Conservation (phyloP, 495 filamentous ascomycete genomes). For the Durotheca rogersii region DNA sequence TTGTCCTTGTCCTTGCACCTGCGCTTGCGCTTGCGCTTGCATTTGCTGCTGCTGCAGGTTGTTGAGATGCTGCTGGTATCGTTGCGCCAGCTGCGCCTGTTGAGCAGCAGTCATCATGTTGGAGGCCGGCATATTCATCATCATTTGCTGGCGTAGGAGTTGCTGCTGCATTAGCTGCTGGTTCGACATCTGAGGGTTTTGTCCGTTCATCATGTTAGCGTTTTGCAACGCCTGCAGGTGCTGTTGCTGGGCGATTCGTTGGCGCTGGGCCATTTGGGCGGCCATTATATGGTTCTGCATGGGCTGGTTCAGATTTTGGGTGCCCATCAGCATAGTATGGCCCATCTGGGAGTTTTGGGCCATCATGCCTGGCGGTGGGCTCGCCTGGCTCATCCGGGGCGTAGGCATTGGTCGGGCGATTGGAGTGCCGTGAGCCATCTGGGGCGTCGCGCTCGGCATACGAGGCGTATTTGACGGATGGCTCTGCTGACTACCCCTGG, state of each 20-base stretch:
- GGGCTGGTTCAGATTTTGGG: slow-evolving; percentile 50
- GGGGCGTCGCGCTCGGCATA: slow-evolving; percentile 76
- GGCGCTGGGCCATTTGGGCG: slow-evolving; percentile 51
- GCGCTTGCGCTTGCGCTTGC: too few species aligned
- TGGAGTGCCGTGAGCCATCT: slow-evolving; percentile 69
- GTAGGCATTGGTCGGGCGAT: slow-evolving; percentile 68
- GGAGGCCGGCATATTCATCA: slow-evolving; percentile 37
- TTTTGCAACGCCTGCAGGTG: slow-evolving; percentile 41
- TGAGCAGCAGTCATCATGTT: slow-evolving; percentile 36
- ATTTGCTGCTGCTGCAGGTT: slow-evolving; percentile 39
- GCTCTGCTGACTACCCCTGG: slow-evolving; percentile 78
- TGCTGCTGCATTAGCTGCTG: slow-evolving; percentile 42
- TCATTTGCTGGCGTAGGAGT: slow-evolving; percentile 40
- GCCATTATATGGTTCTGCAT: slow-evolving; percentile 42
- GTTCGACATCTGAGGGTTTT: slow-evolving; percentile 31
- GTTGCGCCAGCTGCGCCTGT: slow-evolving; percentile 44
- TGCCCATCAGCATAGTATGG: slow-evolving; percentile 55
- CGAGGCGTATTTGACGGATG: slow-evolving; percentile 76
- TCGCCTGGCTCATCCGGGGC: slow-evolving; percentile 70
- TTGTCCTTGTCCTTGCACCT: too few species aligned
- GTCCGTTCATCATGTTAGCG: slow-evolving; percentile 39
- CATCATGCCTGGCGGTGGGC: slow-evolving; percentile 62
- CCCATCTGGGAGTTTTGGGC: slow-evolving; percentile 59
- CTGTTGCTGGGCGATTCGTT: slow-evolving; percentile 44
- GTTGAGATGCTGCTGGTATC: slow-evolving; percentile 34